Conservation (phyloP, 108 stramenopile species). For the Nannochloropsis salina region DNA sequence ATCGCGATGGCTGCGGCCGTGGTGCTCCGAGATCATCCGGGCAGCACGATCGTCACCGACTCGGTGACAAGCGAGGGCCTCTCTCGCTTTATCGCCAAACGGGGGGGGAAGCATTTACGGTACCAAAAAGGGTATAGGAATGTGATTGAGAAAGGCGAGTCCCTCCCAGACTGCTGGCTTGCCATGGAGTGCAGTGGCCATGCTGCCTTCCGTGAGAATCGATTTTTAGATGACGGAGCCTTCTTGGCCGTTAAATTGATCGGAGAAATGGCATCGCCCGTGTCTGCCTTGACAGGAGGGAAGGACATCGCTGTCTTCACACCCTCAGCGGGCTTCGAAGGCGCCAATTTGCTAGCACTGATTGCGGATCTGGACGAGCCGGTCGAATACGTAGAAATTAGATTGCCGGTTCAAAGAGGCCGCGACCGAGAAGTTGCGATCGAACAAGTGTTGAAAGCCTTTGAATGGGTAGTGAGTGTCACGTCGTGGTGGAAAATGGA, state of each 20-base stretch:
- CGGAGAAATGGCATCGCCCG: not conserved
- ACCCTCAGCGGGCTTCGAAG: not conserved
- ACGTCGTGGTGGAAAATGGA: conserved; percentile 13
- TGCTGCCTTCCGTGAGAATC: conserved; percentile 44
- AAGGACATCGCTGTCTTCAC: not conserved
- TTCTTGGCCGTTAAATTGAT: conserved; percentile 49
- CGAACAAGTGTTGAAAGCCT: not conserved
- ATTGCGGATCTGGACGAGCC: conserved; percentile 26
- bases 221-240: conserved; percentile 52
- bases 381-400: conserved; percentile 20
- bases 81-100: not conserved
- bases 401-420: not conserved
- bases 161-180: conserved; percentile 36
- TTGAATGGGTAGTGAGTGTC: not conserved
- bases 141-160: conserved; percentile 51
- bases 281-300: not conserved
- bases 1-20: conserved; percentile 42
- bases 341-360: not conserved
- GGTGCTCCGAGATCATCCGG: conserved; percentile 44
- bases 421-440: not conserved
- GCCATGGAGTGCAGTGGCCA: conserved; percentile 53
- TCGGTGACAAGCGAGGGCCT: conserved; percentile 37
- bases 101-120: conserved; percentile 28
- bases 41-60: conserved; percentile 54
- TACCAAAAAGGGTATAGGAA: conserved; percentile 54